Conservation (phyloP, 169 alveolate genomes). For the Plasmodium ovale region DNA sequence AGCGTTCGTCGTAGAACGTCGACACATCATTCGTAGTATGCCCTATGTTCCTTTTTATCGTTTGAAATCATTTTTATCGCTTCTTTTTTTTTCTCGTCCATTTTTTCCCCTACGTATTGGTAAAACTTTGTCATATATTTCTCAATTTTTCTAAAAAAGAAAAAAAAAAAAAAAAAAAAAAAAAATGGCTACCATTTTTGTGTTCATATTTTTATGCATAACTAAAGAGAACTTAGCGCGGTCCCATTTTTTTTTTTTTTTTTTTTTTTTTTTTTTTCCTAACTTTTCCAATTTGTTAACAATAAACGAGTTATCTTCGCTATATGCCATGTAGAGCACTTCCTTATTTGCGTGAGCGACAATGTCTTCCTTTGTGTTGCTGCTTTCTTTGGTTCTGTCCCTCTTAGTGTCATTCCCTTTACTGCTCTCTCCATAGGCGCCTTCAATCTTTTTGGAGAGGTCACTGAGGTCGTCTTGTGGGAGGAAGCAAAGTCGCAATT, state of each 20-base stretch:
- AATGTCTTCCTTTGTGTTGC: no score
- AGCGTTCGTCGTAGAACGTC: background rate
- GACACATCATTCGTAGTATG: constrained; percentile 35
- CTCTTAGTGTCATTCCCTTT: background rate
- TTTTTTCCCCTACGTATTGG: constrained; percentile 9
- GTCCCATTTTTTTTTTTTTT: background rate
- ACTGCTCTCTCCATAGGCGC: background rate
- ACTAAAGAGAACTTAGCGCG: background rate
- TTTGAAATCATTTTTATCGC: constrained; percentile 52
- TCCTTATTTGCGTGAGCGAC: constrained; percentile 8
- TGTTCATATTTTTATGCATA: background rate
- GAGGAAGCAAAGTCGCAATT: background rate
- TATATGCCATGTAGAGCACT: constrained; percentile 18
- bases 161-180: background rate
- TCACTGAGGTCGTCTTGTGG: constrained; percentile 47
- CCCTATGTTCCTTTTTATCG: constrained; percentile 43
- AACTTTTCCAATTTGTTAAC: constrained; percentile 55
- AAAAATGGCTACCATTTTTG: no score
- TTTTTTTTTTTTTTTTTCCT: background rate
- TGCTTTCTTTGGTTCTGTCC: background rate
- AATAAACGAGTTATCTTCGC: constrained; percentile 30
- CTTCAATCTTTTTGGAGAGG: constrained; percentile 28
- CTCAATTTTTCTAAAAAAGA: constrained; percentile 40
- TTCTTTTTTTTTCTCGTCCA: constrained; percentile 56
- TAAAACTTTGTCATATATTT: constrained; percentile 31